Base-by-base conservation (phyloP, 768 basidiomycete species). In the Galerina marginata region DNA sequence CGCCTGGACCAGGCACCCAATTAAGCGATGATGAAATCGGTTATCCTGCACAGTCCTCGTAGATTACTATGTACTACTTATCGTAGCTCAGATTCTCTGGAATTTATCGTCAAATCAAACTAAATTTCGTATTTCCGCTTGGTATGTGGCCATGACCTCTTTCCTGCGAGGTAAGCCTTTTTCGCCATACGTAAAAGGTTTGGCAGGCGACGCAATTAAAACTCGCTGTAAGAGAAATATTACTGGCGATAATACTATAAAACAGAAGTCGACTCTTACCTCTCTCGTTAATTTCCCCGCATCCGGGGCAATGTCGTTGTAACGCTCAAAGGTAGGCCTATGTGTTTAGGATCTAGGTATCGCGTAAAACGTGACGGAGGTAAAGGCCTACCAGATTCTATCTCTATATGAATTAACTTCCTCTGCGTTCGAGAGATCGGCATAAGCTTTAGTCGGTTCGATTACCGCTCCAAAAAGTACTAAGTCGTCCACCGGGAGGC, bases 131-230 rank as follows among this genome's bases (percentile, higher is more conserved):
- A 59, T 43, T n/a, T 59, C 58, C 1, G 11, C 58, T 7, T 45
- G 25, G 12, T 59, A 59, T 4, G 15, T n/a, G 7, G 12, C 10
- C 2, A 59, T 36, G n/a, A 49, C 58, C 2, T 59, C 58, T 33
- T 59, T 59, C 7, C 58, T 39, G 16, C 48, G 58, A 37, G 58
- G 58, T 50, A 59, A 43, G 15, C 39, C 40, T 11, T 59, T 59
- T 16, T 59, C 58, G 11, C 47, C 47, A 25, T 59, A 59, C 3
- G 33, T 38, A 42, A 59, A 59, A 0, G 58, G 58, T 20, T 53
- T 59, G 0, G 14, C 25, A 12, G 9, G 23, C 15, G 58, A 59
- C 0, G 58, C 50, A 15, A 59, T 33, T 23, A 59, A 1, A 9
- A 59, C 25, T 26, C 15, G 52, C 58, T 59, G n/a, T 37, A 39